Base-by-base conservation (phyloP, 805 yeast genomes). In the Candida sakaeoensis region DNA sequence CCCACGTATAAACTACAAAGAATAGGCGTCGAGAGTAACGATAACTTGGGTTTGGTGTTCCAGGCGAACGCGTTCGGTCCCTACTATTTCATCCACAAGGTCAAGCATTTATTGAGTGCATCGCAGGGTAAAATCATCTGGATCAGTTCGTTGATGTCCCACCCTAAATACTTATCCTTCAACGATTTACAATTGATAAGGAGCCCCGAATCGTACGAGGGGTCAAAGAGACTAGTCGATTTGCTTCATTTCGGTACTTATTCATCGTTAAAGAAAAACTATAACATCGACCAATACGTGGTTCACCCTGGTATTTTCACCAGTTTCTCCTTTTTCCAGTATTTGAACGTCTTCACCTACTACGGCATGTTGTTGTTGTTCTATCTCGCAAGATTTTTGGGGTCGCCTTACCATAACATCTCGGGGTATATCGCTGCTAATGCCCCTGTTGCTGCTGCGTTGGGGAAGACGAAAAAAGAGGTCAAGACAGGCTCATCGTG, bases 21-120 rank as follows among this genome's bases (percentile, higher is more conserved):
- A 42, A 72, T 77, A 13, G 96, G 97, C 3, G 80, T 82, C 18
- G 79, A 75, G 53, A 78, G 95, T 1, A 58, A 54, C 14, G 99
- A 93, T 60, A 89, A 78, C 0, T 51, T 91, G 69, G 97, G 98
- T 1, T 65, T 85, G 22, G 88, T 89, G 3, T 93, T 91, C 66
- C 95, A 93, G 61, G 95, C 93, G 4, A 93, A 93, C 56, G 96
- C 91, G n/a, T 87, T 93, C 63, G 96, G 95, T 0, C 98, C 98
- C 2, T 90, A 85, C 65, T 93, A 81, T 59, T 65, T 93, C 39
- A 71, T 90, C 39, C 85, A 84, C 49, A 80, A 76, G 46, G 62
- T 91, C 15, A 58, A 70, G 28, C 77, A 77, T 2, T 61, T 78
- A 26, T 61, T 90, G n/a, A 65, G 68, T 2, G 17, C 25, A 16